Conservation (phyloP, 352 stramenopile species). For the Blastocystis sp. region DNA sequence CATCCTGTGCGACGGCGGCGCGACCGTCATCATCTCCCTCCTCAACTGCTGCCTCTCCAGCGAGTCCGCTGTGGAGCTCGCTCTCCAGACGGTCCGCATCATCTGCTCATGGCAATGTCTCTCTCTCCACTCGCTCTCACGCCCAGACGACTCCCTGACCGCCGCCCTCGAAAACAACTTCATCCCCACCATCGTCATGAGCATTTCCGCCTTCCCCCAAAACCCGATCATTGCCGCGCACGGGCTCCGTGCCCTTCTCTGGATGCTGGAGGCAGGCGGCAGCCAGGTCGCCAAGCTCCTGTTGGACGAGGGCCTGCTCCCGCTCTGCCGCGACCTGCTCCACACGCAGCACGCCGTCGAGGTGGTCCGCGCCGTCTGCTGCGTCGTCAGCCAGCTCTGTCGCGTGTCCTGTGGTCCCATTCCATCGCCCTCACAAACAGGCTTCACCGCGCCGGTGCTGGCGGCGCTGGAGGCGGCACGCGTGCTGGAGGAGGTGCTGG, state of each 20-base stretch:
- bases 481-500: neutral
- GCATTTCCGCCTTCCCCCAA: neutral
- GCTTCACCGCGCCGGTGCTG: neutral
- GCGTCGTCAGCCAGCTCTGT: conserved; percentile 6
- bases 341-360: neutral
- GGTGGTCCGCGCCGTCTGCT: conserved; percentile 4
- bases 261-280: neutral
- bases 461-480: neutral
- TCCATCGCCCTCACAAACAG: neutral
- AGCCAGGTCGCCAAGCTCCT: neutral
- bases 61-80: neutral
- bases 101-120: conserved; percentile 3
- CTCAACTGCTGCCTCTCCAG: neutral
- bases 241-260: conserved; percentile 13
- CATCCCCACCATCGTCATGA: neutral
- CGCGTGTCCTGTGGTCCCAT: neutral
- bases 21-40: neutral
- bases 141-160: neutral
- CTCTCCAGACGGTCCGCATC: conserved; percentile 8
- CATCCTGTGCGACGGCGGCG: neutral
- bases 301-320: conserved; percentile 20
- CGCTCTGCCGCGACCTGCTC: conserved; percentile 12
- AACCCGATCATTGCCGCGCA: neutral
- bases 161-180: neutral
- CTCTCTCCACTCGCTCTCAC: neutral